Evolutionary conservation across 2,329 filamentous ascomycete genomes (phyloP).

Genomic region (Arthrocladium fulminans): DNA sequence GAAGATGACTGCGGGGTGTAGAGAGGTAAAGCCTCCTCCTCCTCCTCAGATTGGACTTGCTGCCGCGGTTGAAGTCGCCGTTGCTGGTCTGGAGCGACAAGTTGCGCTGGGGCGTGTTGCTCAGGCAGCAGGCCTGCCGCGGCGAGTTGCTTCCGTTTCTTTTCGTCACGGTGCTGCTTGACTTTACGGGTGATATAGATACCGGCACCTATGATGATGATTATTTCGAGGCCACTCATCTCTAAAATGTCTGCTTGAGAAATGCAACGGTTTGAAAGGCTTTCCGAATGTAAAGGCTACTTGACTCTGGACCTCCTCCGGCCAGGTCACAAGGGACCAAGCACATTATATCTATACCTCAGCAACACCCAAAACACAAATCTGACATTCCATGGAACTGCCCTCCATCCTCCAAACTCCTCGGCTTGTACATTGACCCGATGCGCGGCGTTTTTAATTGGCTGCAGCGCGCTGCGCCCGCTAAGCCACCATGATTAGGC

Average conservation of each 20-base stretch:
- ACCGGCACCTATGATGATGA: background rate
- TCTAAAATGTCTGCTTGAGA: background rate
- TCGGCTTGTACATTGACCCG: no score
- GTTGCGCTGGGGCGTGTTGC: background rate
- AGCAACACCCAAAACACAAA: no score
- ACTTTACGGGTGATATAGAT: slow-evolving; percentile 1
- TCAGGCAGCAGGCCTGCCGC: background rate
- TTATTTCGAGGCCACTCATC: slow-evolving; percentile 1
- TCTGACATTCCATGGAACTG: no score
- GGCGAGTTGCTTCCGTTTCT: background rate
- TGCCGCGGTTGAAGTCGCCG: background rate
- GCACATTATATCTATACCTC: no score
- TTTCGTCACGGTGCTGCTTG: background rate
- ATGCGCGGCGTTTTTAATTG: no score
- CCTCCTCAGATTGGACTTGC: background rate
- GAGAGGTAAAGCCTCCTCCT: background rate
- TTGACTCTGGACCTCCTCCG: background rate
- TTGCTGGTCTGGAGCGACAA: background rate
- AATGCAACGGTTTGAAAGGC: background rate
- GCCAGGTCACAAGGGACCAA: no score
- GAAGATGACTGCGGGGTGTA: background rate
- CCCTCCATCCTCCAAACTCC: no score
- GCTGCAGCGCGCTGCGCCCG: no score
- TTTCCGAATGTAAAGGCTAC: background rate
- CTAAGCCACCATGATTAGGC: no score